phyloP scores from a whole-genome alignment of 2,329 filamentous ascomycete genomes.

The Penicillium sp. region DNA sequence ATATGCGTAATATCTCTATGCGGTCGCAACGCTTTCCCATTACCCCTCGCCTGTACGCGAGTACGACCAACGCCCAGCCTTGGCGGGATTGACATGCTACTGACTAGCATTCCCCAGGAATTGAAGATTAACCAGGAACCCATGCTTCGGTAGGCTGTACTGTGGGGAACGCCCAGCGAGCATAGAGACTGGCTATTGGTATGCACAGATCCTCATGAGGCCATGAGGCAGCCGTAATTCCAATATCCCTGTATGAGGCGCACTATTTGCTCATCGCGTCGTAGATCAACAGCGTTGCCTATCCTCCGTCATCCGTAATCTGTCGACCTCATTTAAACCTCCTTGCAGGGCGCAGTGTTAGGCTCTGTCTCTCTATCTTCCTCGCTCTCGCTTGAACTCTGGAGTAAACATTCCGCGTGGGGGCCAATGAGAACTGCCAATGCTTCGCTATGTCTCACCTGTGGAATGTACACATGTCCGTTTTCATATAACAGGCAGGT shows the following conservation, averaged over 20 bases:
- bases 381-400: not conserved
- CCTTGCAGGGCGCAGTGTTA: slow-evolving; percentile 4
- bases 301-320: not conserved
- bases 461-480: slow-evolving; percentile 1
- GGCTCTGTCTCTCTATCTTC: not conserved
- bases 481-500: not conserved
- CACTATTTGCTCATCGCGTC: not conserved
- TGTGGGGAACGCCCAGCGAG: not conserved
- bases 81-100: not conserved
- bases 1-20: not conserved
- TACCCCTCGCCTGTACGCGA: not conserved
- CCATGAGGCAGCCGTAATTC: slow-evolving; percentile 4
- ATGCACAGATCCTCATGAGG: not conserved
- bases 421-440: not conserved
- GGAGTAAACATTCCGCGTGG: not conserved
- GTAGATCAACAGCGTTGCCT: not conserved
- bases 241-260: not conserved
- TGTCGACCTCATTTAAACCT: not conserved
- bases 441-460: not conserved
- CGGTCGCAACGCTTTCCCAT: not conserved
- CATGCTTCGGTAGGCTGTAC: not conserved
- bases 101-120: slow-evolving; percentile 8
- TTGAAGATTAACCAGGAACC: not conserved
- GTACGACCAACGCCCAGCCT: not conserved
- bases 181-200: not conserved